These are phyloP conservation scores for Zymoseptoria brevis DNA, from an alignment of 2,329 filamentous ascomycete genomes.

Conservation along the genomic window DNA sequence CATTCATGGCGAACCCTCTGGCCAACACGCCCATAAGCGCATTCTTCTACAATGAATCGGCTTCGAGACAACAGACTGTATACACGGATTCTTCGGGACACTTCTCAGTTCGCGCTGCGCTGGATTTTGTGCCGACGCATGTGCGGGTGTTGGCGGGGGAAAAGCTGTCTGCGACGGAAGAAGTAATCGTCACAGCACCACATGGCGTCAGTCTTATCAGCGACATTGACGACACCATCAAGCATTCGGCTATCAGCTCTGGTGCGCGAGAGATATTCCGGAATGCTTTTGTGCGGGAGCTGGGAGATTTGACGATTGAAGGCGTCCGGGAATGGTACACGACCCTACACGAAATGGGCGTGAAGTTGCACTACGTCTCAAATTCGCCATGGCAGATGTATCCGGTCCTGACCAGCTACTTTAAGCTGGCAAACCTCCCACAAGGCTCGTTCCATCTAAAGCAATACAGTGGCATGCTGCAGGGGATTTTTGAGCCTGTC, in stretches of 20 bases:
- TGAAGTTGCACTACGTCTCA: conserved; percentile 94
- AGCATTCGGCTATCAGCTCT: conserved; percentile 80
- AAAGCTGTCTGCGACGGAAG: conserved; percentile 69
- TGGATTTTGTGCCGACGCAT: conserved; percentile 87
- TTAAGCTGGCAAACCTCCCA: conserved; percentile 70
- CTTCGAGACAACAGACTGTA: conserved; percentile 76
- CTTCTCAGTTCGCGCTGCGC: conserved; percentile 68
- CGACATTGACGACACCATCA: conserved; percentile 96
- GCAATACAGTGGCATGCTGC: conserved; percentile 92
- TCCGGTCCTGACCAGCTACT: conserved; percentile 78
- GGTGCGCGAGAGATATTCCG: conserved; percentile 92
- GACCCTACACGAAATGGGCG: conserved; percentile 66
- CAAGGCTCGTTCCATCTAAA: conserved; percentile 90
- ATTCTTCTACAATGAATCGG: conserved; percentile 85
- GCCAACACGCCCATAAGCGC: conserved; percentile 72
- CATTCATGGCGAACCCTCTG: conserved; percentile 81
- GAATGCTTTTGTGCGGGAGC: conserved; percentile 86
- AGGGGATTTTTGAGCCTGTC: conserved; percentile 96
- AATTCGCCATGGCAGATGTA: conserved; percentile 98
- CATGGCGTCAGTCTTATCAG: conserved; percentile 86
- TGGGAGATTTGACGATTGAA: conserved; percentile 71
- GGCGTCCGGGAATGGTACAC: conserved; percentile 89
- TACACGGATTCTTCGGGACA: conserved; percentile 84
- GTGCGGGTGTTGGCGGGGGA: conserved; percentile 82
- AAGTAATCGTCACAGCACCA: conserved; percentile 68